Conservation (phyloP, 352 stramenopile genomes). For the Phytophthora podocarpi region DNA sequence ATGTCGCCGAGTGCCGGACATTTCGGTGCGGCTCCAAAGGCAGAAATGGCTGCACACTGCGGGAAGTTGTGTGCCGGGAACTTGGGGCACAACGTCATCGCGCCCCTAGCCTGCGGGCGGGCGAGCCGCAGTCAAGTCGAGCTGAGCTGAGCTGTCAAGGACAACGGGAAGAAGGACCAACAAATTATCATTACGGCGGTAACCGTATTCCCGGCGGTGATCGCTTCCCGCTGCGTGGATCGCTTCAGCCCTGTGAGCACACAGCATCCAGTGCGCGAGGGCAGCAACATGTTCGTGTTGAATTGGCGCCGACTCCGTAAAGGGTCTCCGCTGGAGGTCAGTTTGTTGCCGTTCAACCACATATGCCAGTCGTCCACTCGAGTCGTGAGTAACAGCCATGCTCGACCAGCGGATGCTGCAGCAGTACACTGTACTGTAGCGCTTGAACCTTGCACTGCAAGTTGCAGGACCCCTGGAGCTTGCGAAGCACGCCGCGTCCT, state of each 20-base stretch:
- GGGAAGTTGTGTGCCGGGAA: constrained; percentile 36
- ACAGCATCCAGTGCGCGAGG: not conserved
- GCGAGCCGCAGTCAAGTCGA: not conserved
- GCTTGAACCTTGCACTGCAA: too few relatives aligned
- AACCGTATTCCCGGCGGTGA: too few relatives aligned
- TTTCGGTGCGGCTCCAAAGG: constrained; percentile 27
- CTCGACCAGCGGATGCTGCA: constrained; percentile 20
- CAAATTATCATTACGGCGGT: constrained; percentile 1
- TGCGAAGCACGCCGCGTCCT: too few relatives aligned
- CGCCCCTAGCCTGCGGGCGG: too few relatives aligned
- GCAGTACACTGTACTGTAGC: too few relatives aligned
- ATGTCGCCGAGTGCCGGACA: constrained; percentile 1
- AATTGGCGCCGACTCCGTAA: constrained; percentile 5
- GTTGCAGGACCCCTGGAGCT: too few relatives aligned
- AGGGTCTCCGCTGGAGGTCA: constrained; percentile 9
- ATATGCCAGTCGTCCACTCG: constrained; percentile 24
- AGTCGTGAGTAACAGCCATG: constrained; percentile 18
- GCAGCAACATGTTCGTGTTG: not conserved
- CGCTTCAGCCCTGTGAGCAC: not conserved
- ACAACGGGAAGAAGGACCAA: constrained; percentile 13
- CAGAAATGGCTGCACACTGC: constrained; percentile 21
- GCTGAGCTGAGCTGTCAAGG: constrained; percentile 4
- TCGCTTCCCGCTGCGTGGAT: constrained; percentile 7
- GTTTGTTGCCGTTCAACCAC: constrained; percentile 13
- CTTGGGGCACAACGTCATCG: constrained; percentile 20